Conservation (phyloP, 2,329 filamentous ascomycete genomes). For the Neofusicoccum kwambonambiense region DNA sequence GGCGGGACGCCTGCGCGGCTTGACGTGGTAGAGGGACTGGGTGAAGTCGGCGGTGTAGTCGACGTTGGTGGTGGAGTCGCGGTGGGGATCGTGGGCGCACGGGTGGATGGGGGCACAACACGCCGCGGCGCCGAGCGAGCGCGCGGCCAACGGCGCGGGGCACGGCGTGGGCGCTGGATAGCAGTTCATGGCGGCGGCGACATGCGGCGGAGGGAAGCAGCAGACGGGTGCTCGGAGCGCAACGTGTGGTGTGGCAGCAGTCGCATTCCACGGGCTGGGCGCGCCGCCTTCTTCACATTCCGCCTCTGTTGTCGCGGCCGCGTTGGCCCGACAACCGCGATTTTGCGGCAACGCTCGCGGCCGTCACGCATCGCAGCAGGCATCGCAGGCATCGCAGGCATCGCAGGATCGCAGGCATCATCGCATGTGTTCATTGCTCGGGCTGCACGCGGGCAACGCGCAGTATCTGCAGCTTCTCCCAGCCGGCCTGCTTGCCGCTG, state of each 20-base stretch:
- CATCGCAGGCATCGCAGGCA: too few relatives aligned
- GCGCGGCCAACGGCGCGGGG: slow-evolving; percentile 29
- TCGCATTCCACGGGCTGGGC: neutral
- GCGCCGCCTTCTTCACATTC: too few relatives aligned
- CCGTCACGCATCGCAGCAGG: too few relatives aligned
- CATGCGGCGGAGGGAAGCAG: neutral
- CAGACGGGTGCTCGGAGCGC: neutral
- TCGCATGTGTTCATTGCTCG: neutral
- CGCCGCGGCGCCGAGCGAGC: neutral
- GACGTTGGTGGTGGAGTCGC: slow-evolving; percentile 35
- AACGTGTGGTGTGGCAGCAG: neutral
- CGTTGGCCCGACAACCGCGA: slow-evolving; percentile 8
- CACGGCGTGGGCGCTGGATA: slow-evolving; percentile 37
- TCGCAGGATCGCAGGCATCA: too few relatives aligned
- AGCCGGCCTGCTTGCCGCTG: slow-evolving; percentile 85
- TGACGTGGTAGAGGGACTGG: slow-evolving; percentile 29
- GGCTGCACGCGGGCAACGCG: slow-evolving; percentile 66
- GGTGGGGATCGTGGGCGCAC: slow-evolving; percentile 11
- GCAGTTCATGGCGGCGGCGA: slow-evolving; percentile 30
- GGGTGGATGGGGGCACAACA: neutral
- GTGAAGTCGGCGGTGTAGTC: slow-evolving; percentile 40
- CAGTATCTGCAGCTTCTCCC: slow-evolving; percentile 90
- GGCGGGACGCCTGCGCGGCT: slow-evolving; percentile 32
- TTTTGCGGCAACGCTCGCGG: neutral
- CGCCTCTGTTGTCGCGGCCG: neutral